Conservation (phyloP, 495 filamentous ascomycete species). For the Parathielavia appendiculata region DNA sequence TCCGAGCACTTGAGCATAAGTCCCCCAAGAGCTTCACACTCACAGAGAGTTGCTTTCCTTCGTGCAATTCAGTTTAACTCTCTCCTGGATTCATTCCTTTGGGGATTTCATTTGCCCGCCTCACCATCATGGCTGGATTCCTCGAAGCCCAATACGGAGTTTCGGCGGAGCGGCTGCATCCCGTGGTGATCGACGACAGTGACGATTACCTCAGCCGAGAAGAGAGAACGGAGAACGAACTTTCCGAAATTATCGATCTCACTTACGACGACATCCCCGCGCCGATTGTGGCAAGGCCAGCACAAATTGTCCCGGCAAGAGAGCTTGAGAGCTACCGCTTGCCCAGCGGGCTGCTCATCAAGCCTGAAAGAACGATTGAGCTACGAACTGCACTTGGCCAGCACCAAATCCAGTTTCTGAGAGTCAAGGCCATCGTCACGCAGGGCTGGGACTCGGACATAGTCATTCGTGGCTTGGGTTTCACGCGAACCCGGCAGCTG, state of each 20-base stretch:
- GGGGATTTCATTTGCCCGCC: no score
- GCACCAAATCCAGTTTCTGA: constrained; percentile 9
- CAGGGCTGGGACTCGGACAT: not conserved
- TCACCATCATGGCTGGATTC: no score
- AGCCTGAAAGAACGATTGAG: not conserved
- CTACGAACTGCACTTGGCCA: not conserved
- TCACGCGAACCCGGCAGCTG: not conserved
- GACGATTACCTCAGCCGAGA: not conserved
- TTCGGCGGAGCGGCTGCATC: not conserved
- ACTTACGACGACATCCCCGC: not conserved
- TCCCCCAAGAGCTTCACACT: no score
- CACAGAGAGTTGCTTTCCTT: no score
- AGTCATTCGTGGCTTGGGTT: constrained; percentile 14
- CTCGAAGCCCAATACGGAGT: no score
- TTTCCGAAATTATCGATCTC: constrained; percentile 14
- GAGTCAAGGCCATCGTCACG: constrained; percentile 10
- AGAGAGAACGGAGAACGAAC: not conserved
- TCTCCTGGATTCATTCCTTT: no score
- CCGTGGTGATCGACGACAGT: not conserved
- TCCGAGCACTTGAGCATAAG: no score
- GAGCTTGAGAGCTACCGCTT: not conserved
- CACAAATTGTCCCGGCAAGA: not conserved
- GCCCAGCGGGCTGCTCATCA: not conserved
- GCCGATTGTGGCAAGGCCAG: not conserved
- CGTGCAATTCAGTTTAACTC: no score